A percentile compares a stretch with the other conserved stretches of the same genome.
Conservation (phyloP, 441 rosid genomes). For the Metrosideros polymorpha region DNA sequence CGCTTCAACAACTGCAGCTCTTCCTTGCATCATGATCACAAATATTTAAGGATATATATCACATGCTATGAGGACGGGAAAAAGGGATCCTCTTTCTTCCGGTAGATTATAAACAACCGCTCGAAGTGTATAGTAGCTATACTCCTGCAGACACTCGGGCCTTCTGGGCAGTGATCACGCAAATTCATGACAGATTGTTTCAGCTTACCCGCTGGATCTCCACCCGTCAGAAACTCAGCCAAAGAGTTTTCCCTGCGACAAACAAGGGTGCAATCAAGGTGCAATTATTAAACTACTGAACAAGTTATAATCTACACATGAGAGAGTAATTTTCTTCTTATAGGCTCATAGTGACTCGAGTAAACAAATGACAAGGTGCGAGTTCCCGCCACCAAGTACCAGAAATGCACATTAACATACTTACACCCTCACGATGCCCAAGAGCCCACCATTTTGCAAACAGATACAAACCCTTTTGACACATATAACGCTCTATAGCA, state of each 20-base stretch:
- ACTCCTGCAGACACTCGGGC: slow-evolving; percentile 13
- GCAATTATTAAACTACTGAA: not conserved
- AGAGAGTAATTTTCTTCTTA: not conserved
- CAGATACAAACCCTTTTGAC: not conserved
- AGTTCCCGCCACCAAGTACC: not conserved
- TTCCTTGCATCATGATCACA: not conserved
- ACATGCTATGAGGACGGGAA: not conserved
- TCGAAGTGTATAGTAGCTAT: slow-evolving; percentile 1
- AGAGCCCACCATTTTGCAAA: not conserved
- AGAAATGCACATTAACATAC: not conserved
- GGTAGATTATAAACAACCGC: slow-evolving; percentile 8
- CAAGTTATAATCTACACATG: not conserved
- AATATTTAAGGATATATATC: not conserved
- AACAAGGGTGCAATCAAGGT: not conserved
- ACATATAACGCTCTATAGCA: not conserved
- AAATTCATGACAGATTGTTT: slow-evolving; percentile 20
- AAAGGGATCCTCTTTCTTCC: slow-evolving; percentile 6
- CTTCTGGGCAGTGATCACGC: slow-evolving; percentile 1
- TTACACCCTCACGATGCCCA: not conserved
- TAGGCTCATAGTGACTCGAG: not conserved
- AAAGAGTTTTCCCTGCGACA: not conserved
- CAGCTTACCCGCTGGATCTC: slow-evolving; percentile 16
- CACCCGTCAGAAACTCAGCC: slow-evolving; percentile 18
- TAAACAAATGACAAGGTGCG: no score
- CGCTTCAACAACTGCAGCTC: not conserved